These are phyloP conservation scores for Xylaria arbuscula DNA, from an alignment of 2,329 filamentous ascomycete species.

Conservation along the genomic window DNA sequence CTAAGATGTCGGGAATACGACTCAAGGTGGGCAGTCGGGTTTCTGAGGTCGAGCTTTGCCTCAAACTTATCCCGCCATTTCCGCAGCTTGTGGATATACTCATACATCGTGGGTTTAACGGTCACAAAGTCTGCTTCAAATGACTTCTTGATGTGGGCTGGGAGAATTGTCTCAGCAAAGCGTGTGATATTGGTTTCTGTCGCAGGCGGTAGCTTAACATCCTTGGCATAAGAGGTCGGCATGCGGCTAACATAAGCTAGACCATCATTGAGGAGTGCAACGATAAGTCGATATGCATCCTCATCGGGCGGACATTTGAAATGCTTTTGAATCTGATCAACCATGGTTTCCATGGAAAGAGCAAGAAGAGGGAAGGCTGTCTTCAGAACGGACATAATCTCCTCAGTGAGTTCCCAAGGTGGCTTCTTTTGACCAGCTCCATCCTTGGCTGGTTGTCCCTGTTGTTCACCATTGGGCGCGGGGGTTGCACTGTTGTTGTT, in stretches of 20 bases:
- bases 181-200: conserved; percentile 97
- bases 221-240: conserved; percentile 86
- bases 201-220: conserved; percentile 87
- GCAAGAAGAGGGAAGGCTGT: conserved; percentile 96
- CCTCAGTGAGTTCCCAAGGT: conserved; percentile 96
- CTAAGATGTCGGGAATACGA: conserved; percentile 89
- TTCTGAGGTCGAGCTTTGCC: conserved; percentile 91
- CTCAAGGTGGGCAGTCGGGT: conserved; percentile 80
- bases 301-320: conserved; percentile 99
- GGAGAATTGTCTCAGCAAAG: conserved; percentile 95
- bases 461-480: conserved; percentile 44
- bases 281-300: conserved; percentile 95
- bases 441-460: conserved; percentile 44
- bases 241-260: conserved; percentile 91
- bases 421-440: conserved; percentile 71
- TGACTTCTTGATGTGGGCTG: conserved; percentile 91
- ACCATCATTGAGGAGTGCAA: conserved; percentile 96
- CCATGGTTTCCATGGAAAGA: conserved; percentile 99
- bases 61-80: conserved; percentile 98
- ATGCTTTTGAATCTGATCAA: conserved; percentile 97
- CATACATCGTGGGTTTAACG: conserved; percentile 96
- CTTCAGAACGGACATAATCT: conserved; percentile 94
- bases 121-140: conserved; percentile 98
- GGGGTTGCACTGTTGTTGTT: conserved; percentile 39
- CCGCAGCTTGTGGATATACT: conserved; percentile 97